Base-by-base conservation (phyloP, 352 stramenopile species). In the Blastocystis sp. region DNA sequence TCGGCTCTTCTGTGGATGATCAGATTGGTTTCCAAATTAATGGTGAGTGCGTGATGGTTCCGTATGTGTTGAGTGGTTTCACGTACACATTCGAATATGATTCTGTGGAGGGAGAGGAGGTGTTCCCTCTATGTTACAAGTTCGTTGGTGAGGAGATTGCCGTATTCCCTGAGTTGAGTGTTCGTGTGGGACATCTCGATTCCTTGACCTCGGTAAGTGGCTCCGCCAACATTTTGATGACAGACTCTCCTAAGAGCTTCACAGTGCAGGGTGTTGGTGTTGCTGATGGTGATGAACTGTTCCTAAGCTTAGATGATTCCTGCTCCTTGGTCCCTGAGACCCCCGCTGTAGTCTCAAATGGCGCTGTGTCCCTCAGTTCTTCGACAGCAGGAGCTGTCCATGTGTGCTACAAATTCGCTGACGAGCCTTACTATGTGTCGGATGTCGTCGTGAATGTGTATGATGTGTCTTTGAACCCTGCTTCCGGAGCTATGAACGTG, bases 61-160 rank as follows among this genome's bases (percentile, higher is more conserved):
- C 22, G 1, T 84, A 68, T 35, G 53, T 68, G n/a, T 22, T 35
- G 19, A 66, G 51, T 42, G 73, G 73, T 24, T 84, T 84, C 53
- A 68, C 44, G 15, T 84, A 66, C 53, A 64, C 73, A 3, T 84
- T 84, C 53, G 0, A 84, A 4, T 84, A 84, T 64, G 73, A 84
- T 44, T 84, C 73, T 66, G 73, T 84, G 53, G 73, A 84, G 53
- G 73, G 73, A 62, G 73, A 84, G 51, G 73, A 84, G 73, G 73
- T 84, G 51, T 84, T 84, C 73, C 73, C 73, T 84, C 73, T 84
- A 15, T 84, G 73, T 27, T 84, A 84, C 40, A 48, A 68, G 51
- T 84, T 84, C 33, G 48, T 42, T 84, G 73, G 73, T 4, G 73
- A 84, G 73, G 22, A 53, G 17, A 51, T 68, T 54, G 40, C 27